Evolutionary conservation across 257 asterid species (phyloP).

Genomic region (Solanum corneliomulleri): DNA sequence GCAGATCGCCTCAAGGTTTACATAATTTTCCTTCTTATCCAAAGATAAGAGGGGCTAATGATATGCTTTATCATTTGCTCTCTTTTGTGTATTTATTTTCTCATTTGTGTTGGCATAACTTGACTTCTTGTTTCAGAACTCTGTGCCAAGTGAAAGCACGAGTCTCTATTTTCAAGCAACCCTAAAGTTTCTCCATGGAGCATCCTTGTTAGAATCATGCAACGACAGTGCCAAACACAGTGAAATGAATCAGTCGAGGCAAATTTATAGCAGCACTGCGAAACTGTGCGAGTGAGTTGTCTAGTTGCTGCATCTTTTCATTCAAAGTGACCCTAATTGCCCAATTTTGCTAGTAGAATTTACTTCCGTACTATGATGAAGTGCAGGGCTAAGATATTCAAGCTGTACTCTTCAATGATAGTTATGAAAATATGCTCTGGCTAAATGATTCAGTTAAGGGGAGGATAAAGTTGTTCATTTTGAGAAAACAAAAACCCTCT

Average conservation of each 20-base stretch:
- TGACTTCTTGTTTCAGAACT: conserved; percentile 38
- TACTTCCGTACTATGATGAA: not conserved
- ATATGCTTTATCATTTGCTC: not conserved
- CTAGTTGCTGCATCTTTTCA: not conserved
- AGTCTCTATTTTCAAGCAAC: conserved; percentile 83
- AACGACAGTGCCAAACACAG: conserved; percentile 63
- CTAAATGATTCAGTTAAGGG: not conserved
- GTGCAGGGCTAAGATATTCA: not conserved
- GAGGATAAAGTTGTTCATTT: not conserved
- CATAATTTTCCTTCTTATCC: not conserved
- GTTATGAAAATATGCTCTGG: not conserved
- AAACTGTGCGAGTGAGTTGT: conserved; percentile 91
- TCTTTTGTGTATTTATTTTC: not conserved
- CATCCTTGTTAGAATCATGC: conserved; percentile 79
- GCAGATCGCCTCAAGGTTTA: conserved; percentile 91
- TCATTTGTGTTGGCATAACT: conserved; percentile 8
- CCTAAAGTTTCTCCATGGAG: conserved; percentile 91
- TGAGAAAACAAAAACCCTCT: not conserved
- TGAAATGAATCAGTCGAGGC: conserved; percentile 62
- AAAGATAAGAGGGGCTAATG: not conserved
- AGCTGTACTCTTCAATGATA: not conserved
- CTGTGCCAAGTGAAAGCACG: conserved; percentile 74
- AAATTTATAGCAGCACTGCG: conserved; percentile 90
- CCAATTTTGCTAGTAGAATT: not conserved
- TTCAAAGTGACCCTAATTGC: not conserved